Conservation (phyloP, 208 protist species). For the Naegleria lovaniensis region DNA sequence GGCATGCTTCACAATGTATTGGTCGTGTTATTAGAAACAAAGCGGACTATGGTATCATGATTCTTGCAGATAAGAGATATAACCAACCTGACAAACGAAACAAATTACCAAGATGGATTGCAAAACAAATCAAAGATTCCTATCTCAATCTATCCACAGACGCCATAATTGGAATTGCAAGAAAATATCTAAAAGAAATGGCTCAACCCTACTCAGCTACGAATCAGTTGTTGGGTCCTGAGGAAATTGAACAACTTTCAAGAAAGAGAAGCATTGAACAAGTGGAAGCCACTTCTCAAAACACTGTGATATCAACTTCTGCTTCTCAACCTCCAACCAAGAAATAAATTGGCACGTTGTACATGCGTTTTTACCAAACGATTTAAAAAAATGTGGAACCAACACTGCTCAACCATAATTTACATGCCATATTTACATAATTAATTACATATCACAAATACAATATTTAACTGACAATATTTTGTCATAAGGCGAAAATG, state of each 20-base stretch:
- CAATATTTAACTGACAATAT: too few species aligned
- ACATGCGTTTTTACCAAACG: too few species aligned
- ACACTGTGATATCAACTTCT: neutral
- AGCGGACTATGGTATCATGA: conserved; percentile 98
- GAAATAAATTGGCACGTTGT: too few species aligned
- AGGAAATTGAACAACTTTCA: neutral
- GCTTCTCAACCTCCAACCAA: neutral
- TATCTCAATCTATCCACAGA: conserved; percentile 57
- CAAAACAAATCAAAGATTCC: conserved; percentile 41
- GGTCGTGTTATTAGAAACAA: conserved; percentile 97
- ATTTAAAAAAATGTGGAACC: too few species aligned
- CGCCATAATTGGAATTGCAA: neutral
- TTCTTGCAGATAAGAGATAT: conserved; percentile 94
- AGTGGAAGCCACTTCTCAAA: neutral
- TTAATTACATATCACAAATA: too few species aligned
- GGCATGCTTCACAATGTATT: conserved; percentile 97
- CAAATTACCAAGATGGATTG: conserved; percentile 73
- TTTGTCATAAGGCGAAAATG: too few species aligned
- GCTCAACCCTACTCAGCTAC: conserved; percentile 1
- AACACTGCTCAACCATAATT: too few species aligned
- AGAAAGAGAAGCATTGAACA: neutral
- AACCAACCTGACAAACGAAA: conserved; percentile 81
- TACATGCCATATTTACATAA: too few species aligned
- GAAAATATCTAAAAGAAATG: conserved; percentile 24
- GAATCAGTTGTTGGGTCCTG: neutral